Evolutionary conservation across 2,329 filamentous ascomycete species (phyloP).

Genomic region (Colletotrichum tamarilloi): DNA sequence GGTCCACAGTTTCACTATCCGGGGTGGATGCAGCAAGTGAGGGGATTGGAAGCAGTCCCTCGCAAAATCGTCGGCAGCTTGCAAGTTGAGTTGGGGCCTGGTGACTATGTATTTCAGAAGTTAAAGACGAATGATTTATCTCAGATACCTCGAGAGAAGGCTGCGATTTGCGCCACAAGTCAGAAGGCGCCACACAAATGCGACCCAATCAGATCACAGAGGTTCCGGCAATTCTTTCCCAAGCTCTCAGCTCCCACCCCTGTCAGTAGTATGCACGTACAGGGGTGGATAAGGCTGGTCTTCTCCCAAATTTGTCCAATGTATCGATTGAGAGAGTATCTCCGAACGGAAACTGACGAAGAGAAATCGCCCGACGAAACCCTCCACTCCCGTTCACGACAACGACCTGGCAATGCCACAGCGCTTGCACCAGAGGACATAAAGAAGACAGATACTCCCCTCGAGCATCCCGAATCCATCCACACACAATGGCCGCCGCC

Average conservation of each 20-base stretch:
- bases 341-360: not conserved
- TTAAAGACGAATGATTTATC: not conserved
- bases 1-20: not conserved
- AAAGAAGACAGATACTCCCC: not conserved
- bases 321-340: constrained; percentile 6
- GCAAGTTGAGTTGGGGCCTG: not conserved
- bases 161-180: constrained; percentile 19
- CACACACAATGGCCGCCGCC: constrained; percentile 20
- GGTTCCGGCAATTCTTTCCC: constrained; percentile 21
- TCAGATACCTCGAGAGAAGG: constrained; percentile 8
- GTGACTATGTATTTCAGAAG: not conserved
- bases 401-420: not conserved
- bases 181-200: not conserved
- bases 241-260: constrained; percentile 7
- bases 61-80: not conserved
- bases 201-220: constrained; percentile 17
- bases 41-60: not conserved
- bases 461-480: no score
- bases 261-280: constrained; percentile 26
- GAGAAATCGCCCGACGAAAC: constrained; percentile 3
- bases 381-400: not conserved
- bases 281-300: constrained; percentile 30
- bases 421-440: not conserved
- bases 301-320: constrained; percentile 29
- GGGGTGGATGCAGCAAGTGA: not conserved